Evolutionary conservation across 768 basidiomycete species (phyloP).

Genomic region (Leccinum variicolor): DNA sequence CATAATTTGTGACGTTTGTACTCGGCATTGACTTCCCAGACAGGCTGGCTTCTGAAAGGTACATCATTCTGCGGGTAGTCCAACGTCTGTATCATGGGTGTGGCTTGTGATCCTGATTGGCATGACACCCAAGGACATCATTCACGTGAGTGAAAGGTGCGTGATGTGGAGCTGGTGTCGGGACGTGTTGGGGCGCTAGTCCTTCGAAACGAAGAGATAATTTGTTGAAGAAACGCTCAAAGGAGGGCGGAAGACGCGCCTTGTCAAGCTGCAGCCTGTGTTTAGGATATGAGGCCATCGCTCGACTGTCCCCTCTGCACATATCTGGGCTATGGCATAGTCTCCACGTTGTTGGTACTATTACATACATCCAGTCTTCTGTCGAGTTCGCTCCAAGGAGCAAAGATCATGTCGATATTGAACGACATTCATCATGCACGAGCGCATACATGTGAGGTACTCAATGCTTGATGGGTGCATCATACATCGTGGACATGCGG

Average conservation of each 20-base stretch:
- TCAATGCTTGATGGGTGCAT: conserved; percentile 8
- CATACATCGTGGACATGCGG: not conserved
- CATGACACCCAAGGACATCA: conserved; percentile 48
- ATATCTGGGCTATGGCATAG: not conserved
- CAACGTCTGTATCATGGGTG: conserved; percentile 45
- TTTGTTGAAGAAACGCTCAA: conserved; percentile 52
- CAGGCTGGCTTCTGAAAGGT: conserved; percentile 46
- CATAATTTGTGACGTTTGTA: conserved; percentile 56
- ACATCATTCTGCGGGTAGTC: conserved; percentile 61
- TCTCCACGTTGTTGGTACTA: conserved; percentile 8
- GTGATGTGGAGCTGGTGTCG: conserved; percentile 34
- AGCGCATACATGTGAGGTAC: conserved; percentile 8
- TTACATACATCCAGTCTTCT: conserved; percentile 10
- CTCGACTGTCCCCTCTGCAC: conserved; percentile 1
- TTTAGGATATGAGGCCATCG: not conserved
- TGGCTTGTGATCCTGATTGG: not conserved
- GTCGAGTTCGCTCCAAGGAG: conserved; percentile 4
- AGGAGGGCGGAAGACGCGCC: conserved; percentile 48
- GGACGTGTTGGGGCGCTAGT: conserved; percentile 46
- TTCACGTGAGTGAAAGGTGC: conserved; percentile 50
- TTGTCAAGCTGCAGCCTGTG: conserved; percentile 22
- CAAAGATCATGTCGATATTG: conserved; percentile 2
- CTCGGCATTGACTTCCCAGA: conserved; percentile 63
- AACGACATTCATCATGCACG: conserved; percentile 7
- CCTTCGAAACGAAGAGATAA: conserved; percentile 66